Base-by-base conservation (phyloP, 192 early-diverging fungal genomes). In the Powellomyces hirtus region DNA sequence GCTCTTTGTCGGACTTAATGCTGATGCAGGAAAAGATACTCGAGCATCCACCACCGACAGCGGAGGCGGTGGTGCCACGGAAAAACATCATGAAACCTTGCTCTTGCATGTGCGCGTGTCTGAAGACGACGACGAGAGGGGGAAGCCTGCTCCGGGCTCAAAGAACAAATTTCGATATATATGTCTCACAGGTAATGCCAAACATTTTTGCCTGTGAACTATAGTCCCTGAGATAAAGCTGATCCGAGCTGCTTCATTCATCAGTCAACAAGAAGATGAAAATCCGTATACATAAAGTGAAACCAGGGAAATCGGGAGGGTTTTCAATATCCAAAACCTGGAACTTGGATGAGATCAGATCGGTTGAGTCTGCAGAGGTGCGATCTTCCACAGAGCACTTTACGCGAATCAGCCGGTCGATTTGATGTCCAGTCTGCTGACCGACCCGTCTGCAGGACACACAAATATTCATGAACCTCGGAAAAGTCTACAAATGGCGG, bases 281-380 rank as follows among this genome's bases (percentile, higher is more conserved):
- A 33, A 58, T 73, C 30, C 62, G 73, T 38, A 56, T 84, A 8
- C 75, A 75, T 50, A 84, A 79, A 44, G 55, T 84, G 18, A 84
- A 84, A 56, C 73, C 58, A 22, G 67, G 63, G 5, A 77, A 78
- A 36, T 38, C 18, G 6, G 70, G 65, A 6, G 44, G 40, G 5
- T 77, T 77, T 36, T 61, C 70, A 29, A 73, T 79, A 10, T 57
- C 30, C 7, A 84, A 84, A 66, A 60, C 62, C 7, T 84, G 79
- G 79, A 24, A 18, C 11, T 37, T 84, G 34, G 79, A 84, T 44
- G 82, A 84, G 26, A 74, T 84, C 61, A 84, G 77, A 35, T 73
- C 74, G 4, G 51, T 84, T 10, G 77, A 79, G 62, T 63, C 68
- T 1, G 58, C 45, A 18, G 67, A 69, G 24, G 67, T 69, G 35